These are phyloP conservation scores for Populus deltoides DNA, from an alignment of 345 rosid genomes.

Conservation along the genomic window DNA sequence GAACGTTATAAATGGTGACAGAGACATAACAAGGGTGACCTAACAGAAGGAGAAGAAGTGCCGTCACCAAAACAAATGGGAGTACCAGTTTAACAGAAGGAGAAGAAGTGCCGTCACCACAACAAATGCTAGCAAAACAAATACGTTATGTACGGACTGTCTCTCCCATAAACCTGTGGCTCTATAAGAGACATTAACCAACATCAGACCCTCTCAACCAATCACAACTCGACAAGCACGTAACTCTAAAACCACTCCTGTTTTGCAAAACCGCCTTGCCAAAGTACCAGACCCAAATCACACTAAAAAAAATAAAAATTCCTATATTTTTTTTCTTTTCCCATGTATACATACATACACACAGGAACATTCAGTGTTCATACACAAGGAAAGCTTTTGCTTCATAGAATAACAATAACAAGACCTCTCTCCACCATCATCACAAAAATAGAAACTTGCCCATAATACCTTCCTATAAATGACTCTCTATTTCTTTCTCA, in stretches of 20 bases:
- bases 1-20: neutral
- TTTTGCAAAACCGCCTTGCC: neutral
- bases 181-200: neutral
- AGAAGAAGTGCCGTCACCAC: conserved; percentile 15
- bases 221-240: conserved; percentile 34
- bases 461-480: conserved; percentile 7
- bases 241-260: neutral
- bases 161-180: conserved; percentile 18
- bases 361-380: neutral
- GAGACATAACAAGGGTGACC: neutral
- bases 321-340: neutral
- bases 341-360: neutral
- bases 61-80: conserved; percentile 5
- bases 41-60: neutral
- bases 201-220: conserved; percentile 12
- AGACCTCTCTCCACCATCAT: neutral
- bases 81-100: neutral
- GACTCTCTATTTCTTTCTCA: neutral
- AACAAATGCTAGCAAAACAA: neutral
- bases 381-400: neutral
- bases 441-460: conserved; percentile 38
- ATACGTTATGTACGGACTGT: conserved; percentile 15
- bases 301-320: neutral
- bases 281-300: neutral
- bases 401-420: conserved; percentile 14